Conservation (phyloP, 805 yeast genomes). For the Wickerhamiella musiphila region DNA sequence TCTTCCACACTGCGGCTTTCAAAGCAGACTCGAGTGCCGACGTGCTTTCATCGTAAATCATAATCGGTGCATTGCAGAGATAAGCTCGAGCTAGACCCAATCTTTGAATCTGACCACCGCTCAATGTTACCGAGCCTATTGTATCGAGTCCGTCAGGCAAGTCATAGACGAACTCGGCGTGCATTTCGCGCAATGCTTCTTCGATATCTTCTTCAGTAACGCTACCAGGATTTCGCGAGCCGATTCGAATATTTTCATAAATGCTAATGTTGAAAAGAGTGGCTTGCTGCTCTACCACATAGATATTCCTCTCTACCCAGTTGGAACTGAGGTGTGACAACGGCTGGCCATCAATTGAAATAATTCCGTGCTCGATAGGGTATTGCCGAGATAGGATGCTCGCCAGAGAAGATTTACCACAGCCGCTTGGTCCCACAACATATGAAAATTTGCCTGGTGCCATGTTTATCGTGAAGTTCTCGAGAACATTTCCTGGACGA, state of each 20-base stretch:
- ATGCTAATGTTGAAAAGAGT: constrained; percentile 48
- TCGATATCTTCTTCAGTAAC: constrained; percentile 19
- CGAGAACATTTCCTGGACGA: constrained; percentile 33
- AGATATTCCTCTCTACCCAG: constrained; percentile 47
- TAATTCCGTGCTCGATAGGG: constrained; percentile 31
- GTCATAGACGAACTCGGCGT: constrained; percentile 31
- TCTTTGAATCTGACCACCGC: constrained; percentile 88
- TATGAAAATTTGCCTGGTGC: constrained; percentile 34
- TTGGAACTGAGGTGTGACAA: constrained; percentile 26
- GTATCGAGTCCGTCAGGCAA: constrained; percentile 40
- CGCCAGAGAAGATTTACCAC: constrained; percentile 78
- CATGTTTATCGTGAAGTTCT: constrained; percentile 30
- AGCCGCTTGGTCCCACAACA: constrained; percentile 76
- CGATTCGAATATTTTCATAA: constrained; percentile 44
- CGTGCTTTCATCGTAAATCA: constrained; percentile 72
- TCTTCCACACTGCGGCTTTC: constrained; percentile 29
- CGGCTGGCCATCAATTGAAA: constrained; percentile 38
- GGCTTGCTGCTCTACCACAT: constrained; percentile 59
- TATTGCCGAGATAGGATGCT: constrained; percentile 48
- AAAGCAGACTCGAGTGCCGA: constrained; percentile 56
- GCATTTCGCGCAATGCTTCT: constrained; percentile 35
- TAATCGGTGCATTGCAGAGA: constrained; percentile 51
- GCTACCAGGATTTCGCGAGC: constrained; percentile 18
- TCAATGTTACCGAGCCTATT: constrained; percentile 29
- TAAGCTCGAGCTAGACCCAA: constrained; percentile 73